Conservation (phyloP, 2,329 filamentous ascomycete species). For the Diaporthe sp. region DNA sequence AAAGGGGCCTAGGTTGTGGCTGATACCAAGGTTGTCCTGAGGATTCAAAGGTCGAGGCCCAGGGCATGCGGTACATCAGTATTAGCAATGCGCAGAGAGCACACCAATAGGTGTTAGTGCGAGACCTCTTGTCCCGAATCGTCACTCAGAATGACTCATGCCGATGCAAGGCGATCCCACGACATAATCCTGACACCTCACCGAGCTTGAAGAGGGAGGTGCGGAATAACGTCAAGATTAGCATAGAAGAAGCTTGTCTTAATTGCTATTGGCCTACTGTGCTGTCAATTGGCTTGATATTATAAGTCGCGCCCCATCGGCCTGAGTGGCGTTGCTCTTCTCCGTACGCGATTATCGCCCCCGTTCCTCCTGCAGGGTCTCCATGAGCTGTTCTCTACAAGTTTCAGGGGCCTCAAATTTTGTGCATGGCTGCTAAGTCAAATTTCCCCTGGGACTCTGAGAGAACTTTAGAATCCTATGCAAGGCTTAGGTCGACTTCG, state of each 20-base stretch:
- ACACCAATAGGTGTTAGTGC: neutral
- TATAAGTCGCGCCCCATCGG: neutral
- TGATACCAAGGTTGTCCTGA: neutral
- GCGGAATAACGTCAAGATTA: neutral
- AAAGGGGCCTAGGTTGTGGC: neutral
- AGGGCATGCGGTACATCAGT: neutral
- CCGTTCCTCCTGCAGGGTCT: neutral
- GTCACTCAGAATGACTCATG: conserved; percentile 21
- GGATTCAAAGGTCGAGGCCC: neutral
- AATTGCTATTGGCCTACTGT: neutral
- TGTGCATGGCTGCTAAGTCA: neutral
- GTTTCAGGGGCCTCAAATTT: neutral
- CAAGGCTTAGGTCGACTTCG: neutral
- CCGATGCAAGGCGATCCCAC: conserved; percentile 11
- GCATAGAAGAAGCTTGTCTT: neutral
- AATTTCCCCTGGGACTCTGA: too few species aligned
- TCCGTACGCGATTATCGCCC: neutral
- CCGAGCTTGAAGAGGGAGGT: neutral
- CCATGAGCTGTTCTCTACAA: neutral
- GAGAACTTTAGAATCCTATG: neutral
- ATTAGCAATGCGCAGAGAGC: accelerated
- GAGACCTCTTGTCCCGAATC: neutral
- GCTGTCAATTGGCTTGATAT: neutral
- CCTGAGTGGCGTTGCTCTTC: neutral
- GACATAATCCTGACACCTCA: neutral